Evolutionary conservation across 2,329 filamentous ascomycete genomes (phyloP), one percentile per base, ranked within the genome.

Genomic region (Diaporthe caulivora): DNA sequence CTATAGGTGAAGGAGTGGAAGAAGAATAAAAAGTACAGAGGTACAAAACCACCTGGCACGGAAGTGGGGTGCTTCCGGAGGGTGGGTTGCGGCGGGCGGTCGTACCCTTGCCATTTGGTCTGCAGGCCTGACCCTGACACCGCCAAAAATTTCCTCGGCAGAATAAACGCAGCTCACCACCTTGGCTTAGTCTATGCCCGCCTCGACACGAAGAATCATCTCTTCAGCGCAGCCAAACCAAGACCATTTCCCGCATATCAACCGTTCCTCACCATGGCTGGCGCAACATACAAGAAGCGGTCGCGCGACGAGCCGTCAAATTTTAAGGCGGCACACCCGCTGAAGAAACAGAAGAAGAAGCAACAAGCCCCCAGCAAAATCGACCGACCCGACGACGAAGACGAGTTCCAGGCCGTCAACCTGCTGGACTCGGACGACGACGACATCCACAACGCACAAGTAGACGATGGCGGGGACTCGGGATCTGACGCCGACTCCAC

Each of bases 351-450:
- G 79, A 85, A 85, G 80, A 85, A 83, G 81, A 83, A 86, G 74
- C 77, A 53, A 17, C 53, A 69, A 47, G 89, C 89, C 80, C 83
- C 89, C 80, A 89, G 87, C 83, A 86, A 86, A 73, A 87, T 86
- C n/a, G 87, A 75, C 29, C 77, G 78, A 31, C 62, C 73, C 17
- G 75, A 74, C 37, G 77, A 79, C 44, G 78, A 82, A n/a, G 79
- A 83, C 7, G 83, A 84, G 69, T 89, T 89, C 78, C 81, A 85
- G 40, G 85, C 88, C 2, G 86, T 89, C 75, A 85, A 89, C 76
- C 82, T 90, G 21, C 83, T 89, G 65, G 88, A 90, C 78, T 90
- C 88, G 7, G 88, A 91, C 77, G 79, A 85, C n/a, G 88, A 90
- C 71, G 87, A 90, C 70, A 84, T 90, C 69, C 85, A 89, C 77